Percentiles rank a stretch among this genome's conserved stretches.
Conservation (phyloP, 2,329 filamentous ascomycete genomes). For the Pseudofabraea citricarpa region DNA sequence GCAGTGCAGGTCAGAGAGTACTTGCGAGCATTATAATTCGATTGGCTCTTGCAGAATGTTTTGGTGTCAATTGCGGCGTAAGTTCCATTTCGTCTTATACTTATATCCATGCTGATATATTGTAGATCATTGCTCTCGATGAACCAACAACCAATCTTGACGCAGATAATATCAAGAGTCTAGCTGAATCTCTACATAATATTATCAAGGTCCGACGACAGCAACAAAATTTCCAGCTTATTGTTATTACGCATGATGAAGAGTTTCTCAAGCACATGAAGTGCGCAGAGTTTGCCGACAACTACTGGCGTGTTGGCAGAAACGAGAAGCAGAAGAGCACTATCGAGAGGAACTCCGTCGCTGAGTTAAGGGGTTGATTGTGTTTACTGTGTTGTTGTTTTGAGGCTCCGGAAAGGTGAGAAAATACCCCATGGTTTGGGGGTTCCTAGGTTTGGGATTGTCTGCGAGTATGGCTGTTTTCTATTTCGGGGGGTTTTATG, state of each 20-base stretch:
- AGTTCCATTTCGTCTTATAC: slow-evolving; percentile 16
- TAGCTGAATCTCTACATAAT: slow-evolving; percentile 77
- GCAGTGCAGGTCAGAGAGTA: slow-evolving; percentile 94
- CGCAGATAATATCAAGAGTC: slow-evolving; percentile 84
- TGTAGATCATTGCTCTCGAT: slow-evolving; percentile 85
- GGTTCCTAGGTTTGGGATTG: too few species aligned
- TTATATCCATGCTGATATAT: too few species aligned
- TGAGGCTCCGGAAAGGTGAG: too few species aligned
- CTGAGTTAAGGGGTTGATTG: slow-evolving; percentile 10
- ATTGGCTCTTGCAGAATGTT: slow-evolving; percentile 90
- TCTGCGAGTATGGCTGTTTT: too few species aligned
- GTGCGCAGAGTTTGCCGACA: slow-evolving; percentile 87
- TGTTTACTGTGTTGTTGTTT: too few species aligned
- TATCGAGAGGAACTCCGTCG: slow-evolving; percentile 59
- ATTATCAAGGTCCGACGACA: slow-evolving; percentile 81
- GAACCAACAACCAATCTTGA: slow-evolving; percentile 98
- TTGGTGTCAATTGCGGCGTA: slow-evolving; percentile 85
- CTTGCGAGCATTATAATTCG: slow-evolving; percentile 97
- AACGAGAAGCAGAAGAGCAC: slow-evolving; percentile 83
- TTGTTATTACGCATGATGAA: slow-evolving; percentile 98
- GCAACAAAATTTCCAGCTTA: slow-evolving; percentile 94
- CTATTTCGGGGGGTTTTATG: too few species aligned
- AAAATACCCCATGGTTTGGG: too few species aligned
- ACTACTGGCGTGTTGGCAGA: slow-evolving; percentile 81
- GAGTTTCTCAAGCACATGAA: slow-evolving; percentile 92